Percentiles rank a stretch among this genome's conserved stretches.
phyloP scores from a whole-genome alignment of 768 basidiomycete species.

The Gloeophyllum trabeum region DNA sequence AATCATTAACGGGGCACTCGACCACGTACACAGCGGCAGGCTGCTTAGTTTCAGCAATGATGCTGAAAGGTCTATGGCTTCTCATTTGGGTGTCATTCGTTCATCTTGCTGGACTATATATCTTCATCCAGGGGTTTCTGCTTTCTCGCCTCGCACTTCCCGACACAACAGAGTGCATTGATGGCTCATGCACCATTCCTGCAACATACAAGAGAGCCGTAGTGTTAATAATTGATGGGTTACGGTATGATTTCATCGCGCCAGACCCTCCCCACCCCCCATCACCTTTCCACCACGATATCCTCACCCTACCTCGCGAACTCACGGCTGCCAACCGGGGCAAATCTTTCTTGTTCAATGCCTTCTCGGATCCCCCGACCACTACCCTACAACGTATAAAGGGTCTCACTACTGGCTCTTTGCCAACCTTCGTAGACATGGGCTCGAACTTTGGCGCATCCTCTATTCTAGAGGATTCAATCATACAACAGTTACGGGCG shows the following conservation, averaged over 20 bases:
- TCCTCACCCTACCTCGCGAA: constrained; percentile 69
- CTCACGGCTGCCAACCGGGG: constrained; percentile 52
- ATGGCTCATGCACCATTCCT: constrained; percentile 29
- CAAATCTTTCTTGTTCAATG: constrained; percentile 79
- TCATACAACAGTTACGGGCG: constrained; percentile 58
- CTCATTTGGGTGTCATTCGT: constrained; percentile 51
- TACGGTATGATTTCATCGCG: constrained; percentile 90
- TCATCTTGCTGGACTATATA: constrained; percentile 72
- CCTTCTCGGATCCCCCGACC: constrained; percentile 91
- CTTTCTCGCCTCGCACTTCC: constrained; percentile 66
- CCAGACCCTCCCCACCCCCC: constrained; percentile 50
- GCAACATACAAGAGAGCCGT: constrained; percentile 75
- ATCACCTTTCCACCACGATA: constrained; percentile 69
- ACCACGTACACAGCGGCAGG: neutral
- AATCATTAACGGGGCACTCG: neutral
- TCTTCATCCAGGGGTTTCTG: constrained; percentile 90
- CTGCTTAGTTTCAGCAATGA: too few relatives aligned
- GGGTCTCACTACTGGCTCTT: constrained; percentile 85
- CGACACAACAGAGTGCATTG: constrained; percentile 32
- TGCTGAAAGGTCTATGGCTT: constrained; percentile 17
- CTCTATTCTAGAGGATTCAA: constrained; percentile 79
- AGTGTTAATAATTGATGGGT: constrained; percentile 80
- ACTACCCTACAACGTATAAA: constrained; percentile 93
- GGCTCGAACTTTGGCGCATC: constrained; percentile 88
- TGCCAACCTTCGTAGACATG: constrained; percentile 94